These are phyloP conservation scores for Metschnikowia orientalis DNA, from an alignment of 805 yeast species.

Conservation along the genomic window DNA sequence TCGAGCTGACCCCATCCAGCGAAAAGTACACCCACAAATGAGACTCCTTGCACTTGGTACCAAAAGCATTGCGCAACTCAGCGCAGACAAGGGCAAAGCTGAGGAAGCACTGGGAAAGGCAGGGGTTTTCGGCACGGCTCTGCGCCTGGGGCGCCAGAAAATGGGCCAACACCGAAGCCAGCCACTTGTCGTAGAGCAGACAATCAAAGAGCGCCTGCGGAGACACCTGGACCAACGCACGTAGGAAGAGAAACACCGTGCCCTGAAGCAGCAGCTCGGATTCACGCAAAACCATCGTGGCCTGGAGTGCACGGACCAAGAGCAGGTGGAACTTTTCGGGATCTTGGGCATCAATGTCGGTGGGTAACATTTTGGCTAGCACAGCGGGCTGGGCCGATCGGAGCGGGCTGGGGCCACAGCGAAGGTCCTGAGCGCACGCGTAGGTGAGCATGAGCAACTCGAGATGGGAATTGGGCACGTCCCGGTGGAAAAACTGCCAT, in stretches of 20 bases:
- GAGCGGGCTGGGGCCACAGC: not conserved
- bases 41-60: not conserved
- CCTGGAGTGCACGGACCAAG: constrained; percentile 24
- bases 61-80: constrained; percentile 1
- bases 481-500: constrained; percentile 41
- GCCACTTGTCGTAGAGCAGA: constrained; percentile 14
- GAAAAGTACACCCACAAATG: constrained; percentile 7
- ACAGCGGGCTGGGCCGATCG: not conserved
- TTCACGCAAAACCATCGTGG: constrained; percentile 18
- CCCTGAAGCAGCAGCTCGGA: constrained; percentile 17
- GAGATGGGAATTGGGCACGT: constrained; percentile 38
- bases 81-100: constrained; percentile 9
- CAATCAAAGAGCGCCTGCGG: constrained; percentile 7
- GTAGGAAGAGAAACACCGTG: constrained; percentile 14
- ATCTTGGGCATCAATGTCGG: constrained; percentile 17
- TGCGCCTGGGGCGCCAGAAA: not conserved
- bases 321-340: constrained; percentile 23
- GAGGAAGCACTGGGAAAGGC: constrained; percentile 9
- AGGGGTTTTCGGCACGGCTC: not conserved
- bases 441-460: constrained; percentile 27
- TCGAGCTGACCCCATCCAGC: constrained; percentile 1
- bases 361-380: constrained; percentile 1
- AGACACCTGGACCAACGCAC: constrained; percentile 5
- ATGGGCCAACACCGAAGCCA: constrained; percentile 22
- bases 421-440: constrained; percentile 10